Evolutionary conservation across 2,329 filamentous ascomycete species (phyloP).

Genomic region (Amylocarpus encephaloides): DNA sequence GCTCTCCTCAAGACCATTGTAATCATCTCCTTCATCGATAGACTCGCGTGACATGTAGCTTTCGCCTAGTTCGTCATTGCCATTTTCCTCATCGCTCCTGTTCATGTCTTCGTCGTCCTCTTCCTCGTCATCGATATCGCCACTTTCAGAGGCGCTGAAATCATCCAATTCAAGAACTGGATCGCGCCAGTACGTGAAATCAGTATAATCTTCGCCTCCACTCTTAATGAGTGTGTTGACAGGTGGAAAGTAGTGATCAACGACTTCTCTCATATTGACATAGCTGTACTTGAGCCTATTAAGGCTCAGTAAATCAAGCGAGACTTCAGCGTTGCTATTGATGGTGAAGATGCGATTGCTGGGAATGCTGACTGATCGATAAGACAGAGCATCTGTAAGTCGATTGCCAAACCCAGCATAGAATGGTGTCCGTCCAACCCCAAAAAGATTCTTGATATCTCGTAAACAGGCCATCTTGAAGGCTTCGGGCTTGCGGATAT

Average conservation of each 20-base stretch:
- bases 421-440: conserved; percentile 71
- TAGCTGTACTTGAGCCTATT: conserved; percentile 97
- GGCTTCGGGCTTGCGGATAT: conserved; percentile 91
- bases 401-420: conserved; percentile 97
- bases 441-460: conserved; percentile 87
- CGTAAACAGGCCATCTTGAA: conserved; percentile 99
- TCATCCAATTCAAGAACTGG: conserved; percentile 77
- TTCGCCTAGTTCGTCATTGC: conserved; percentile 46
- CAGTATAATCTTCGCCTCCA: conserved; percentile 90
- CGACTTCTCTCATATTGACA: conserved; percentile 92
- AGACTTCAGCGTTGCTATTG: conserved; percentile 95
- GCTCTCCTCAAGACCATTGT: conserved; percentile 28
- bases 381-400: conserved; percentile 91
- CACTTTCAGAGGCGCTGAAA: conserved; percentile 76
- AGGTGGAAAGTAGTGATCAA: conserved; percentile 97
- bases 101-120: conserved; percentile 44
- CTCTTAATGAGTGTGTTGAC: conserved; percentile 79
- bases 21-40: conserved; percentile 39
- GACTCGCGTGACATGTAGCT: conserved; percentile 50
- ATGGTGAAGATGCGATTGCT: conserved; percentile 95
- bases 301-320: conserved; percentile 78
- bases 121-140: conserved; percentile 48
- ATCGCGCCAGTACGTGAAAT: conserved; percentile 96
- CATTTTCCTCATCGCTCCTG: conserved; percentile 43
- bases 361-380: conserved; percentile 92